Conservation (phyloP, 1,139 yeast species). For the Yueomyces sp. region DNA sequence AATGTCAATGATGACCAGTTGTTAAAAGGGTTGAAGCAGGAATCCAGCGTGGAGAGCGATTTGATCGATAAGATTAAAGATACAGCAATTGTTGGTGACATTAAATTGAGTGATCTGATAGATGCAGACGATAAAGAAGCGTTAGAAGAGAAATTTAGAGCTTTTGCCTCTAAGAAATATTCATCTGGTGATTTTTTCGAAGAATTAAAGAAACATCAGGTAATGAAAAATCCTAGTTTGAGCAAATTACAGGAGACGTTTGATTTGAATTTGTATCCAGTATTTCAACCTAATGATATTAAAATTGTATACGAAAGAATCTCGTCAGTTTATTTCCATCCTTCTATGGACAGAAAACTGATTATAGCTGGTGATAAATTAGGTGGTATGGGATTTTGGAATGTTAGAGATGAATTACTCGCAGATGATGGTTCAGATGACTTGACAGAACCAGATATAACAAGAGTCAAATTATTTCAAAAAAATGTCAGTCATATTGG, state of each 20-base stretch:
- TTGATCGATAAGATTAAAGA: conserved; percentile 40
- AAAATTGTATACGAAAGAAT: conserved; percentile 64
- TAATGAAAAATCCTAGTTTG: conserved; percentile 25
- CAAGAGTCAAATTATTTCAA: conserved; percentile 63
- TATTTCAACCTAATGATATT: conserved; percentile 57
- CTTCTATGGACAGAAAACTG: conserved; percentile 47
- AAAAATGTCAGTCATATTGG: conserved; percentile 55
- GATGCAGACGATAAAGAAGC: conserved; percentile 26
- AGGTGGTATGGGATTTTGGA: conserved; percentile 87
- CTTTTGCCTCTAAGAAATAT: conserved; percentile 32
- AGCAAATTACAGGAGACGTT: conserved; percentile 40
- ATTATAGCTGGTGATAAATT: conserved; percentile 77
- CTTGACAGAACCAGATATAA: conserved; percentile 41
- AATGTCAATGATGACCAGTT: conserved; percentile 19
- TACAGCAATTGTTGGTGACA: conserved; percentile 49
- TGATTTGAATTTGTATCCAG: conserved; percentile 36
- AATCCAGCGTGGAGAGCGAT: conserved; percentile 12
- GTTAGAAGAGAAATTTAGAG: conserved; percentile 30
- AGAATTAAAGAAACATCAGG: conserved; percentile 25
- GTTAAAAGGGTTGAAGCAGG: conserved; percentile 9
- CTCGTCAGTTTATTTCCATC: conserved; percentile 66
- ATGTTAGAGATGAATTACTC: conserved; percentile 34
- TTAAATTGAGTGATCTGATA: conserved; percentile 43
- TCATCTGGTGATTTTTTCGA: conserved; percentile 77
- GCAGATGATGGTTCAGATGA: conserved; percentile 27